A percentile compares a stretch with the other conserved stretches of the same genome.
Conservation (phyloP, 2,329 filamentous ascomycete genomes). For the Aspergillus amoenus region DNA sequence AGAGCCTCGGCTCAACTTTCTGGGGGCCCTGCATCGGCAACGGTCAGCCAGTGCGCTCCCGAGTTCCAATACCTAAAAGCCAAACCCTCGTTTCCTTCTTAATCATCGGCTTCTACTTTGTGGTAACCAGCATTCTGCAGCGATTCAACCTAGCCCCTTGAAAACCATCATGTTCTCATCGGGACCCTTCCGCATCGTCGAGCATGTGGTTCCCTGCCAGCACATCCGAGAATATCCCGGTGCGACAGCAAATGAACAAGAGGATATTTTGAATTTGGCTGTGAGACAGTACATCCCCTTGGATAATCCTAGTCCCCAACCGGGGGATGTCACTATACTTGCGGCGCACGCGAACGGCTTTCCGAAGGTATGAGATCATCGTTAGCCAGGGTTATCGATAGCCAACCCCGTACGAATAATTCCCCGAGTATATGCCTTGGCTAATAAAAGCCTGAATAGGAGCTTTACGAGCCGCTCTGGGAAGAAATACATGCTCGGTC, state of each 20-base stretch:
- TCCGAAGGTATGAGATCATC: slow-evolving; percentile 63
- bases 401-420: not conserved
- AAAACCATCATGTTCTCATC: slow-evolving; percentile 48
- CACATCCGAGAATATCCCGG: slow-evolving; percentile 81
- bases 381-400: not conserved
- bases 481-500: slow-evolving; percentile 69
- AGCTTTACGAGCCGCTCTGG: slow-evolving; percentile 91
- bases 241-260: slow-evolving; percentile 69
- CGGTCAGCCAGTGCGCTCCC: slow-evolving; percentile 3
- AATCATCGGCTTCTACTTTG: not conserved
- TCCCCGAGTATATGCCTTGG: not conserved
- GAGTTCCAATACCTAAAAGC: slow-evolving; percentile 1
- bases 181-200: slow-evolving; percentile 57
- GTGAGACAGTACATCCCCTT: slow-evolving; percentile 87
- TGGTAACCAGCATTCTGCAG: not conserved
- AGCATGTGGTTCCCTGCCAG: slow-evolving; percentile 71
- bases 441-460: slow-evolving; percentile 49
- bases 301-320: slow-evolving; percentile 65
- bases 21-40: slow-evolving; percentile 7
- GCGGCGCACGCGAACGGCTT: slow-evolving; percentile 90
- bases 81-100: slow-evolving; percentile 3
- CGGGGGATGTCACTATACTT: slow-evolving; percentile 81
- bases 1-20: slow-evolving; percentile 13
- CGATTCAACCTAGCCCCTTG: not conserved
- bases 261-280: slow-evolving; percentile 70